Percentiles rank a stretch among this genome's conserved stretches.
phyloP scores from a whole-genome alignment of 148 eudicot species.

The Camellia granthamiana region DNA sequence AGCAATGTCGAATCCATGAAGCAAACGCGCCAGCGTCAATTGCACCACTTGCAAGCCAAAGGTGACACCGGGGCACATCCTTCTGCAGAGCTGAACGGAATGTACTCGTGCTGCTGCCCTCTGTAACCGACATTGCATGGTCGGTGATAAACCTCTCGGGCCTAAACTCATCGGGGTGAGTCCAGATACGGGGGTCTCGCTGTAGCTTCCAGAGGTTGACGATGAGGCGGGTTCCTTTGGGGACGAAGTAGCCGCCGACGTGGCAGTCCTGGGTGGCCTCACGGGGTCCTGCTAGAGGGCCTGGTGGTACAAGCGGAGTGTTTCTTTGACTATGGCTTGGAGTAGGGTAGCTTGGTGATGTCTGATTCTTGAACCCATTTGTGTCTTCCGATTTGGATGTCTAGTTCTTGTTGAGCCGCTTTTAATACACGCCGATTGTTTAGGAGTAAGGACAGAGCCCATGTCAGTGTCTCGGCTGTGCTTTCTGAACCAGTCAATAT shows the following conservation, averaged over 20 bases:
- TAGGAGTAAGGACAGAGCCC: slow-evolving; percentile 32
- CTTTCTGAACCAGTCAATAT: slow-evolving; percentile 31
- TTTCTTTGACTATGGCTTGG: slow-evolving; percentile 17
- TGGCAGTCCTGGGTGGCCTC: slow-evolving; percentile 33
- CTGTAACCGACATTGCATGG: slow-evolving; percentile 15
- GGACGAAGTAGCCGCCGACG: slow-evolving; percentile 19
- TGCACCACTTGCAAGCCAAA: slow-evolving; percentile 30
- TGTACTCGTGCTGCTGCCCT: slow-evolving; percentile 36
- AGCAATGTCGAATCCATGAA: slow-evolving; percentile 32
- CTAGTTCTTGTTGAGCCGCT: slow-evolving; percentile 29
- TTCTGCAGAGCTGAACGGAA: slow-evolving; percentile 36
- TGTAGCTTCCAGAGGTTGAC: slow-evolving; percentile 41
- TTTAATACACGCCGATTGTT: slow-evolving; percentile 20
- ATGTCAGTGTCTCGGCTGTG: slow-evolving; percentile 28
- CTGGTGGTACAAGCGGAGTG: too few relatives aligned
- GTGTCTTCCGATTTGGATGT: slow-evolving; percentile 25
- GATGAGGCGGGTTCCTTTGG: slow-evolving; percentile 33
- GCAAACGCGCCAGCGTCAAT: slow-evolving; percentile 30
- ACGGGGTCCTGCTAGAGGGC: slow-evolving; percentile 35
- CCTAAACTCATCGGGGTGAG: slow-evolving; percentile 24
- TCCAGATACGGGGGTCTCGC: slow-evolving; percentile 32
- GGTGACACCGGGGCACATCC: slow-evolving; percentile 37
- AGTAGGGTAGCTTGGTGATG: slow-evolving; percentile 26
- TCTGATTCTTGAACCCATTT: slow-evolving; percentile 38
- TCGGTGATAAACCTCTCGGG: slow-evolving; percentile 36